Evolutionary conservation across 2,329 filamentous ascomycete species (phyloP).

Genomic region (Calonectria hongkongensis): DNA sequence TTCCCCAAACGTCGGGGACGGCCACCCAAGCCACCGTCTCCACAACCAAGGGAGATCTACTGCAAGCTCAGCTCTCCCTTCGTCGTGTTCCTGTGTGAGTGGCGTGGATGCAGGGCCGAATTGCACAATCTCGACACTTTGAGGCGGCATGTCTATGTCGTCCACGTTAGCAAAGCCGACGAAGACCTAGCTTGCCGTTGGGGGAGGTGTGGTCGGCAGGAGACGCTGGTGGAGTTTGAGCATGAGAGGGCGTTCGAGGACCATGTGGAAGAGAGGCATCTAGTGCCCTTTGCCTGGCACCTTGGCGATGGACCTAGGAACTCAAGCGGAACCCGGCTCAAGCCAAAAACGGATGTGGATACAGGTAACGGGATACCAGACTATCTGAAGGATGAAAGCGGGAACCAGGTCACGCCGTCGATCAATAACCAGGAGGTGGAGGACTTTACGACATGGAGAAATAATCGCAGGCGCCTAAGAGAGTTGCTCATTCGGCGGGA

Average conservation of each 20-base stretch:
- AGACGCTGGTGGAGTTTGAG: constrained; percentile 59
- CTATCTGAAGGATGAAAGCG: constrained; percentile 72
- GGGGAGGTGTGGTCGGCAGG: constrained; percentile 55
- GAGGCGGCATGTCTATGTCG: constrained; percentile 69
- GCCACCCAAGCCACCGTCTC: constrained; percentile 62
- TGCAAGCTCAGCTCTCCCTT: constrained; percentile 65
- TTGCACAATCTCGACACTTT: constrained; percentile 78
- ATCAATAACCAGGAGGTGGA: constrained; percentile 72
- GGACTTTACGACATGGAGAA: constrained; percentile 65
- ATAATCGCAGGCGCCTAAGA: constrained; percentile 66
- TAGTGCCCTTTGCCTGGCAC: constrained; percentile 73
- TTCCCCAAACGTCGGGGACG: constrained; percentile 65
- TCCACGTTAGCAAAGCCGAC: constrained; percentile 72
- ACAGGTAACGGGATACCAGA: constrained; percentile 61
- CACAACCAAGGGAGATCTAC: constrained; percentile 65
- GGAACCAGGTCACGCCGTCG: constrained; percentile 76
- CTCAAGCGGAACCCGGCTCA: constrained; percentile 43
- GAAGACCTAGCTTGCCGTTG: constrained; percentile 55
- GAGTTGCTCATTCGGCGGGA: constrained; percentile 66
- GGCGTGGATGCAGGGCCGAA: constrained; percentile 75
- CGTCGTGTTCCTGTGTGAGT: constrained; percentile 75
- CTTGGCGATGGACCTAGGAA: constrained; percentile 76
- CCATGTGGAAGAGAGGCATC: constrained; percentile 73
- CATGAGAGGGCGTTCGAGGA: constrained; percentile 62
- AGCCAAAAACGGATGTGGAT: constrained; percentile 34